A percentile compares a stretch with the other conserved stretches of the same genome.
Evolutionary conservation across 2,329 filamentous ascomycete genomes (phyloP).

Genomic region (Colletotrichum higginsianum): DNA sequence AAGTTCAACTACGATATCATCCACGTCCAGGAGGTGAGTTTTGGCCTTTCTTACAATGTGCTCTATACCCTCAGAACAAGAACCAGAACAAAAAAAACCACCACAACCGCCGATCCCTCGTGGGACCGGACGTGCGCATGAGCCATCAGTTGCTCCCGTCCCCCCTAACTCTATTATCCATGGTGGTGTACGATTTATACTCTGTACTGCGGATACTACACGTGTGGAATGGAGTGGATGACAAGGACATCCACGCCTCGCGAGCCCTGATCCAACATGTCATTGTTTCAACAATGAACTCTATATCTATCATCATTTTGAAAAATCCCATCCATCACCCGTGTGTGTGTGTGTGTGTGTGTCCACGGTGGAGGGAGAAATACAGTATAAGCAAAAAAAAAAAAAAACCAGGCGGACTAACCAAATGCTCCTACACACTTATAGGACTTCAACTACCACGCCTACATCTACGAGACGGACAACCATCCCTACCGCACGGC

Average conservation of each 20-base stretch:
- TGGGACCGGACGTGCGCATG: not conserved
- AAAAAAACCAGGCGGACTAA: not conserved
- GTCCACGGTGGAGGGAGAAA: too few species aligned
- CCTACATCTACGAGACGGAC: constrained; percentile 73
- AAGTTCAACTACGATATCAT: constrained; percentile 73
- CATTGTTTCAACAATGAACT: constrained; percentile 19
- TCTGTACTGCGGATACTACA: too few species aligned
- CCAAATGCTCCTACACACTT: not conserved
- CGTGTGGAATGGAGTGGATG: too few species aligned
- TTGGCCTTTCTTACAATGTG: too few species aligned
- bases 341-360: not conserved
- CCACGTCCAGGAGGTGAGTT: constrained; percentile 72
- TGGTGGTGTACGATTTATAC: too few species aligned
- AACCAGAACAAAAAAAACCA: not conserved
- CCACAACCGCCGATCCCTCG: not conserved
- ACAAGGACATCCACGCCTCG: constrained; percentile 3
- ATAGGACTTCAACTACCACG: constrained; percentile 69
- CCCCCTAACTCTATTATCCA: not conserved
- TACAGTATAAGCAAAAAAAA: too few species aligned
- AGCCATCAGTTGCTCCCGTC: constrained; percentile 27
- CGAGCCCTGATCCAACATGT: constrained; percentile 12
- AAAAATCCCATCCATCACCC: too few species aligned
- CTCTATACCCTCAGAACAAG: constrained; percentile 2
- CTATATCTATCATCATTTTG: not conserved
- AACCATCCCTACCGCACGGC: constrained; percentile 72